Conservation (phyloP, 2,329 filamentous ascomycete species). For the Aspergillus luchuensis region DNA sequence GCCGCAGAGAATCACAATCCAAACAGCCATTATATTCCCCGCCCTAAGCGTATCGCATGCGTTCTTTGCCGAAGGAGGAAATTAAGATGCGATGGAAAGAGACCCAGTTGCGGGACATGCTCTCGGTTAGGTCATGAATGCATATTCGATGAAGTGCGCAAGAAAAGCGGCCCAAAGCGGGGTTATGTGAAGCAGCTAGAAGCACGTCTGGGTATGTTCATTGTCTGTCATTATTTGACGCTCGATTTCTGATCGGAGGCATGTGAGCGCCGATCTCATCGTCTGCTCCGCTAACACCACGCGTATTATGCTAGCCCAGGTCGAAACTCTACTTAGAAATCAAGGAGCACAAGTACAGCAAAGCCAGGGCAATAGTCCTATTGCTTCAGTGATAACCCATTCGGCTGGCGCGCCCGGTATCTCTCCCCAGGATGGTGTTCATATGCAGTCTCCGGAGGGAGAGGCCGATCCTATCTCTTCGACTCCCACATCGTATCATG, state of each 20-base stretch:
- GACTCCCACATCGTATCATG: background rate
- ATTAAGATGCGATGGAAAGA: slow-evolving; percentile 81
- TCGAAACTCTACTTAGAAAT: slow-evolving; percentile 84
- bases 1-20: slow-evolving; percentile 45
- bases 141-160: slow-evolving; percentile 86
- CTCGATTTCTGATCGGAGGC: background rate
- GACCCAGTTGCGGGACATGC: slow-evolving; percentile 86
- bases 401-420: slow-evolving; percentile 28
- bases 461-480: slow-evolving; percentile 23
- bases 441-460: slow-evolving; percentile 30
- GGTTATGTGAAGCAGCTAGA: slow-evolving; percentile 94
- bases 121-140: slow-evolving; percentile 83
- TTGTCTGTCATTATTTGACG: background rate
- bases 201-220: slow-evolving; percentile 77
- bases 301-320: slow-evolving; percentile 68
- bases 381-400: slow-evolving; percentile 32
- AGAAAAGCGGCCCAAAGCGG: slow-evolving; percentile 91
- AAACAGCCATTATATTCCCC: slow-evolving; percentile 63
- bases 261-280: background rate
- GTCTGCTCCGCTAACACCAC: slow-evolving; percentile 15
- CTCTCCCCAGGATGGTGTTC: slow-evolving; percentile 22
- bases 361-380: slow-evolving; percentile 31
- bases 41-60: slow-evolving; percentile 91
- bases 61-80: slow-evolving; percentile 93
- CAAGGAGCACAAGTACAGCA: slow-evolving; percentile 58